Evolutionary conservation across 257 asterid genomes (phyloP).

Genomic region (Solanum sitiens): DNA sequence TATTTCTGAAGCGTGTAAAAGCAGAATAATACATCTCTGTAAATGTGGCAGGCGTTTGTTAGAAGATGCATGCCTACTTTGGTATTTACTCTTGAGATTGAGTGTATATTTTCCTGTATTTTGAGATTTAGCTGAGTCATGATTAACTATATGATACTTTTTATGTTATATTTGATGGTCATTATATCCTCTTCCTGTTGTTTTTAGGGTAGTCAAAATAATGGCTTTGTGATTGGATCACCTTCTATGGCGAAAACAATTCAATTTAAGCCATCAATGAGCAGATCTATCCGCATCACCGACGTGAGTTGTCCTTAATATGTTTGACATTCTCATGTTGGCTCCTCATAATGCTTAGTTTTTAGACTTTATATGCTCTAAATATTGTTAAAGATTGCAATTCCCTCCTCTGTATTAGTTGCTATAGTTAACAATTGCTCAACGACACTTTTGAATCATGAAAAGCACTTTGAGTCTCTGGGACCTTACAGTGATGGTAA

Average conservation of each 20-base stretch:
- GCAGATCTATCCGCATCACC: conserved; percentile 25
- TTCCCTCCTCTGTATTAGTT: neutral
- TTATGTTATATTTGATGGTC: neutral
- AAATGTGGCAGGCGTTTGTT: neutral
- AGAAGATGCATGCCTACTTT: neutral
- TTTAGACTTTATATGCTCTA: neutral
- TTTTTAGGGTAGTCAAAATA: conserved; percentile 47
- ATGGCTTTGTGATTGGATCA: conserved; percentile 26
- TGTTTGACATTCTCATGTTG: neutral
- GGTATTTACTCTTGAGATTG: neutral
- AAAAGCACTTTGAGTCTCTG: neutral
- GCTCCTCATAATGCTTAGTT: neutral
- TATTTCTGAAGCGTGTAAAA: neutral
- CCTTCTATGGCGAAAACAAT: conserved; percentile 31
- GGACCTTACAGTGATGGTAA: neutral
- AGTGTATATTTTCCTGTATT: neutral
- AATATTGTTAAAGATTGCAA: neutral
- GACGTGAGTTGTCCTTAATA: conserved; percentile 34
- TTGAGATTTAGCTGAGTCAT: neutral
- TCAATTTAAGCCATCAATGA: conserved; percentile 23
- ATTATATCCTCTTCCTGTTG: conserved; percentile 7
- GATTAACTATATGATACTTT: neutral
- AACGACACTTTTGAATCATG: neutral
- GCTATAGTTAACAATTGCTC: neutral
- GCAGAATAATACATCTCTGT: neutral